phyloP scores from a whole-genome alignment of 495 filamentous ascomycete species.

The Podospora conica region DNA sequence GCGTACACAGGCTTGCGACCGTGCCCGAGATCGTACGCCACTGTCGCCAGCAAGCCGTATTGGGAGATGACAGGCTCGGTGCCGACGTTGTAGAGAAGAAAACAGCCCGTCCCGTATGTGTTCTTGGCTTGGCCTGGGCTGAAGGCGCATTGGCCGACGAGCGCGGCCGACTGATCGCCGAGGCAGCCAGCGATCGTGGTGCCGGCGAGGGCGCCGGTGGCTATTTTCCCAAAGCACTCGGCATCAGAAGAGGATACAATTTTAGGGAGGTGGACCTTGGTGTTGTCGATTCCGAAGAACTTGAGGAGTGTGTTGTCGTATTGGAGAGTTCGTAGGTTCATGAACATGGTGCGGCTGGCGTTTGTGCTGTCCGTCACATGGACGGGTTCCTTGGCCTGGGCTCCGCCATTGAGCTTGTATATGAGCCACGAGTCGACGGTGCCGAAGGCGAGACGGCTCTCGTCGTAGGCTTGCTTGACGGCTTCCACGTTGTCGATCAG shows the following conservation, averaged over 20 bases:
- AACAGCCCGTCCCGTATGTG: constrained; percentile 94
- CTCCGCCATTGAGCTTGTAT: constrained; percentile 85
- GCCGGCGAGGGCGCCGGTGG: constrained; percentile 62
- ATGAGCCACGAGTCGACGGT: constrained; percentile 94
- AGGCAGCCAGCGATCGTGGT: constrained; percentile 80
- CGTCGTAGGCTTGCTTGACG: constrained; percentile 73
- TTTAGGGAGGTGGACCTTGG: constrained; percentile 71
- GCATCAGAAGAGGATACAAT: constrained; percentile 82
- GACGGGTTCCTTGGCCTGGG: constrained; percentile 45
- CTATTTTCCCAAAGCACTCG: constrained; percentile 65
- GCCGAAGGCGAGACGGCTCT: constrained; percentile 76
- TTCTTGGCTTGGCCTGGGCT: constrained; percentile 85
- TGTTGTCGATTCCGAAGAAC: constrained; percentile 75
- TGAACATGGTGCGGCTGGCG: constrained; percentile 93
- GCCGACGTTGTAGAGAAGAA: constrained; percentile 91
- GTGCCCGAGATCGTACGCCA: constrained; percentile 78
- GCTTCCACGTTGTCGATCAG: constrained; percentile 65
- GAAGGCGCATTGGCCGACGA: constrained; percentile 91
- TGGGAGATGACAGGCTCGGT: constrained; percentile 84
- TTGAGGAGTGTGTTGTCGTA: constrained; percentile 77
- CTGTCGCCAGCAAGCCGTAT: constrained; percentile 81
- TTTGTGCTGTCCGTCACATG: constrained; percentile 90
- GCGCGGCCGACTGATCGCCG: constrained; percentile 85
- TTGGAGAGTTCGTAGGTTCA: constrained; percentile 80
- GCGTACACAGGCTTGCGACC: constrained; percentile 76